Evolutionary conservation across 2,329 filamentous ascomycete genomes (phyloP), one percentile per base, ranked within the genome.

Genomic region (Talaromyces sp.): DNA sequence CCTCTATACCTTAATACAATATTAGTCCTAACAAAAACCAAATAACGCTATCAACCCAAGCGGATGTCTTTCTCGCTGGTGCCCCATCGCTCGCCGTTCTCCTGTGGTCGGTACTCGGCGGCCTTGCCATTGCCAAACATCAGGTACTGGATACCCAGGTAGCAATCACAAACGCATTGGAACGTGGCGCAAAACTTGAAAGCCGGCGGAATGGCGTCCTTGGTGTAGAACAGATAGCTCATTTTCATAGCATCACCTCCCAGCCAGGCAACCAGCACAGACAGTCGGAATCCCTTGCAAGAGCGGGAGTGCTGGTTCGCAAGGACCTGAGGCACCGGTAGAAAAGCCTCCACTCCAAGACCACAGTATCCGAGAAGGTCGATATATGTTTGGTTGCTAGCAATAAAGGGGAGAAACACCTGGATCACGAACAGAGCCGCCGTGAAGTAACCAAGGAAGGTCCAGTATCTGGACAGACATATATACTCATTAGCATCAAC

Each of bases 391-490:
- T 72, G 62, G 1, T 78, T 77, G 17, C 74, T 59, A 4, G 76
- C 69, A n/a, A 81, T 77, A 1, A 78, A 75, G 2, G 79, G 78
- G 21, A 86, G 69, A 31, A 85, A 69, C 17, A 85, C 59, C 61
- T 87, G 84, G 46, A 86, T 71, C 14, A 81, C 73, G 43, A 82
- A 70, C 35, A 87, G 73, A 0, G 68, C 67, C 19, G 72, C 71
- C 21, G 78, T 75, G 65, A 85, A 82, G 70, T 84, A 85, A 10
- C 73, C 75, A 17, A 87, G 67, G 67, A 84, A 86, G 27, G 77
- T 73, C 83, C 84, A 87, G 71, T 86, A 87, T 54, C 76, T 77
- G 58, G 21, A 62, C 32, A 3, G 8, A 14, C 8, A 31, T 27
- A 31, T 27, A 55, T 21, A 17, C 29, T 31, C 35, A 27, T 62